Evolutionary conservation across 106 monocot species (phyloP).

Genomic region (Chionographis japonica): DNA sequence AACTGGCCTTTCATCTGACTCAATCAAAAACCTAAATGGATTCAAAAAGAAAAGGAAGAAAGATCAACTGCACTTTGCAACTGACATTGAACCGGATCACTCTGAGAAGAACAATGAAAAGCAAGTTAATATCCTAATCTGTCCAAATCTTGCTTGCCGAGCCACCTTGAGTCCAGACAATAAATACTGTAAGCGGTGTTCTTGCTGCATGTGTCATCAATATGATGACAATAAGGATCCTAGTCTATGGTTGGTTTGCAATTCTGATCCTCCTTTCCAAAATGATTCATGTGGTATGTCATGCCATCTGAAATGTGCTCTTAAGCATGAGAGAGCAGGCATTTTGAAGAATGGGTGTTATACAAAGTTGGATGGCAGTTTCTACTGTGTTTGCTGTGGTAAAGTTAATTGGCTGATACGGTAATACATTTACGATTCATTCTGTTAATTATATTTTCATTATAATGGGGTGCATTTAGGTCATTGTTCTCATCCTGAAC

Average conservation of each 20-base stretch:
- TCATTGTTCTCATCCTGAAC: too few relatives aligned
- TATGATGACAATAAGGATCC: constrained; percentile 99
- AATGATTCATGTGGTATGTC: constrained; percentile 70
- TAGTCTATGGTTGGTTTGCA: constrained; percentile 88
- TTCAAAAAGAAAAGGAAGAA: constrained; percentile 50
- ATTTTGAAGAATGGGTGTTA: constrained; percentile 82
- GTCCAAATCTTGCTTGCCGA: constrained; percentile 76
- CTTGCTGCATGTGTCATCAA: constrained; percentile 83
- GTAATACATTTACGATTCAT: constrained; percentile 27
- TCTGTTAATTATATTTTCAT: neutral
- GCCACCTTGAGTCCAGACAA: constrained; percentile 49
- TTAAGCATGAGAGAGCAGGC: constrained; percentile 64
- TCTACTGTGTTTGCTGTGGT: constrained; percentile 85
- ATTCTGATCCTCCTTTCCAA: constrained; percentile 41
- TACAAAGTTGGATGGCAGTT: too few relatives aligned
- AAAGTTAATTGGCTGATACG: constrained; percentile 82
- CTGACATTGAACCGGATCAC: constrained; percentile 5
- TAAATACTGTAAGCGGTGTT: constrained; percentile 83
- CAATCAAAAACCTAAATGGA: constrained; percentile 17
- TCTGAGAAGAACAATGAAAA: constrained; percentile 13
- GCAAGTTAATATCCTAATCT: constrained; percentile 27
- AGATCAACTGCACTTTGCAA: constrained; percentile 14
- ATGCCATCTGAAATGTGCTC: constrained; percentile 90
- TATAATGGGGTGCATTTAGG: too few relatives aligned
- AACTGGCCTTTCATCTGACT: constrained; percentile 9